A percentile compares a stretch with the other conserved stretches of the same genome.
Conservation (phyloP, 2,329 filamentous ascomycete genomes). For the Pyrenochaeta sp. region DNA sequence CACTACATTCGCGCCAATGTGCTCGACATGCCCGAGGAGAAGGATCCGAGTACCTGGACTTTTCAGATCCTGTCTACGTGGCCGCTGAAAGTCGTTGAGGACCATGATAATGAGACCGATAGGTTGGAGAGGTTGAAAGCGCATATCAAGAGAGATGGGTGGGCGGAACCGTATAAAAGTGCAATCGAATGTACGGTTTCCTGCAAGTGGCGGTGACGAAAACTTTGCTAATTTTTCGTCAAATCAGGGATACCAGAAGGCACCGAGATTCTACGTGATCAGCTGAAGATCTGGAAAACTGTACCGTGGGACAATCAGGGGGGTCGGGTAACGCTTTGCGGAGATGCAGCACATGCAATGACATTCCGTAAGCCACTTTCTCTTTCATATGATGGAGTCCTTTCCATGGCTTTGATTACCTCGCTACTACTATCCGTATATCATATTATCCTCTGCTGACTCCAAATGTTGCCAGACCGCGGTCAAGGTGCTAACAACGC, state of each 20-base stretch:
- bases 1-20: conserved; percentile 41
- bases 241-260: conserved; percentile 43
- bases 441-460: conserved; percentile 1
- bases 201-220: too few relatives aligned
- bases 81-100: conserved; percentile 33
- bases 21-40: conserved; percentile 40
- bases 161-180: conserved; percentile 45
- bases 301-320: conserved; percentile 42
- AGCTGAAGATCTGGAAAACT: conserved; percentile 46
- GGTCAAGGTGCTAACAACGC: conserved; percentile 49
- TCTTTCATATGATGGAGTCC: too few relatives aligned
- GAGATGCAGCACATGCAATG: conserved; percentile 53
- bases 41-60: conserved; percentile 44
- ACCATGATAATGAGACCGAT: conserved; percentile 35
- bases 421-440: too few relatives aligned
- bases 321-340: conserved; percentile 45
- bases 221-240: too few relatives aligned
- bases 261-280: conserved; percentile 36
- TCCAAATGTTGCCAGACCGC: conserved; percentile 32
- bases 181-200: conserved; percentile 42
- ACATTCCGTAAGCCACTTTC: conserved; percentile 39
- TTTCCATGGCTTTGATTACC: too few relatives aligned
- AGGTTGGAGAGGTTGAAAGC: conserved; percentile 35
- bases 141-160: conserved; percentile 33
- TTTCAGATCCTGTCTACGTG: conserved; percentile 46